Evolutionary conservation across 2,329 filamentous ascomycete genomes (phyloP), one percentile per base, ranked within the genome.

Genomic region (Apiospora phragmitis): DNA sequence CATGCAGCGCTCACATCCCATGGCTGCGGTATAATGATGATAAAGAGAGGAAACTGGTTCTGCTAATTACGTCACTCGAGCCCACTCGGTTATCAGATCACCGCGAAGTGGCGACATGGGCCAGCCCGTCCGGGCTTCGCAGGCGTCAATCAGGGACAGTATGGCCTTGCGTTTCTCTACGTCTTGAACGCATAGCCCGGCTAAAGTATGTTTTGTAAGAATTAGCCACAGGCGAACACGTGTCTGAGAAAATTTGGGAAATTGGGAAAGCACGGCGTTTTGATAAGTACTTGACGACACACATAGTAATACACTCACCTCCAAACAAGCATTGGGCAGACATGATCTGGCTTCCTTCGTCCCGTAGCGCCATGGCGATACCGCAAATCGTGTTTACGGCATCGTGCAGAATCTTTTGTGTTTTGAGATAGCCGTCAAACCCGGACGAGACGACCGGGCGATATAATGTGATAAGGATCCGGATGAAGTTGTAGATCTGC

Each of bases 381-480:
- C 86, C 86, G 67, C 84, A 85, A 29, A 88, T 85, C 0, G 79
- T 81, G 62, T 84, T 82, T 7, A 87, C 83, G 32, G 84, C 83
- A 43, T 86, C 83, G 18, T 83, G 80, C 9, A 86, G 80, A n/a
- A 79, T 77, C 69, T 81, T 81, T 72, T 85, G 83, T 24, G 73
- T 75, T 26, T 80, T 77, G 51, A 83, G 73, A 72, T 85, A 87
- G 14, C 86, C 85, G 21, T 84, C 80, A 65, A 86, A 83, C 0
- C 85, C 86, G 1, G 85, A 85, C 14, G 81, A 79, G 0, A 62
- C 55, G 0, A 84, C 84, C 1, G 87, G 87, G 65, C 86, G 83
- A 68, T 89, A 85, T 66, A 89, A 81, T 0, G 87, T 79, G 1
- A 89, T 81, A 0, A 90, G 78, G 59, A 89, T 86, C 12, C 84